Conservation (phyloP, 2,329 filamentous ascomycete genomes). For the Thelonectria olida region DNA sequence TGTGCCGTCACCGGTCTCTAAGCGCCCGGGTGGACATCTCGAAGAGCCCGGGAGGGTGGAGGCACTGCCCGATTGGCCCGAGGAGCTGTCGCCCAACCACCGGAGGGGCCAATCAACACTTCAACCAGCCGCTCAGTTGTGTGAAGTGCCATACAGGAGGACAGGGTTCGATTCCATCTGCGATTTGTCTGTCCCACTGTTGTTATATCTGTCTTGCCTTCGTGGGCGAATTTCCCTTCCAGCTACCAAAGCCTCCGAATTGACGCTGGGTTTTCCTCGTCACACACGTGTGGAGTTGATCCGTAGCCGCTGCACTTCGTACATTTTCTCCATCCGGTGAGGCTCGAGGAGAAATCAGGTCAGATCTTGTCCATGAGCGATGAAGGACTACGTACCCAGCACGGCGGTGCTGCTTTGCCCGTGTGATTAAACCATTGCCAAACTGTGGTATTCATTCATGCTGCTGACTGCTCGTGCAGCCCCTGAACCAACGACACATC, state of each 20-base stretch:
- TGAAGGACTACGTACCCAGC: too few relatives aligned
- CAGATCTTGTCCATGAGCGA: not conserved
- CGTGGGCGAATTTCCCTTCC: constrained; percentile 1
- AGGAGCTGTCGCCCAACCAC: constrained; percentile 26
- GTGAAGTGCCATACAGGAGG: constrained; percentile 32
- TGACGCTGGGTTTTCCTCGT: constrained; percentile 4
- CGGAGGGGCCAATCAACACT: constrained; percentile 36
- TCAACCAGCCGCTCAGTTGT: constrained; percentile 23
- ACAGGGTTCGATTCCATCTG: too few relatives aligned
- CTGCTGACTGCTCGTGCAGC: too few relatives aligned
- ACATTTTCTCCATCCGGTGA: not conserved
- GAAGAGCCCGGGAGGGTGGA: constrained; percentile 26
- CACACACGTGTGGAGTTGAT: not conserved
- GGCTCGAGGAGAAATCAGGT: not conserved
- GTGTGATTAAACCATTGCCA: not conserved
- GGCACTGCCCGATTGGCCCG: constrained; percentile 40
- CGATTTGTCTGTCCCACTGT: constrained; percentile 7
- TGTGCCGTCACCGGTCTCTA: constrained; percentile 37
- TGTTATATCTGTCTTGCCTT: constrained; percentile 7
- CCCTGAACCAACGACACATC: not conserved
- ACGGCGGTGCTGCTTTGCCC: too few relatives aligned
- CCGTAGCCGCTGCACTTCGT: not conserved
- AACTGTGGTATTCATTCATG: too few relatives aligned
- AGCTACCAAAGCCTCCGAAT: constrained; percentile 13
- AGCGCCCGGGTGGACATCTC: constrained; percentile 44